A percentile compares a stretch with the other conserved stretches of the same genome.
Evolutionary conservation across 768 basidiomycete genomes (phyloP).

Genomic region (Naganishia vaughanmartiniae): DNA sequence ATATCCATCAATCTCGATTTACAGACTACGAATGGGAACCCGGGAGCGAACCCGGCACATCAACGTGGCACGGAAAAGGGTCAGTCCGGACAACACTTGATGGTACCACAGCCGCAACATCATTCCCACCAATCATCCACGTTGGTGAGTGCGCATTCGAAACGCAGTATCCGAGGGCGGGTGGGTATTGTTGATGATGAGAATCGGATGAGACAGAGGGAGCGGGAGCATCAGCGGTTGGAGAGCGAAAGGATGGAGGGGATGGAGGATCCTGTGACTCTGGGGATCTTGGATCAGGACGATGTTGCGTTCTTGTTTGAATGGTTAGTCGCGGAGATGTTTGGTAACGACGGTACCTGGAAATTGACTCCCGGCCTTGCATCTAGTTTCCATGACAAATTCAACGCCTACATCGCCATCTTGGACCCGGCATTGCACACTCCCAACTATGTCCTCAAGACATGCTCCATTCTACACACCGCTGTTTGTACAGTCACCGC

Average conservation of each 20-base stretch:
- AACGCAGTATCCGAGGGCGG: conserved; percentile 1
- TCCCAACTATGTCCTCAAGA: conserved; percentile 24
- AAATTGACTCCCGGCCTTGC: background rate
- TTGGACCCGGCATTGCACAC: conserved; percentile 37
- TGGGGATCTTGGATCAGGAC: conserved; percentile 30
- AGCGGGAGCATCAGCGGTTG: conserved; percentile 10
- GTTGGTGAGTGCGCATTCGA: background rate
- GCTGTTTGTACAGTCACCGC: conserved; percentile 33
- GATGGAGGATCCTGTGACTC: conserved; percentile 35
- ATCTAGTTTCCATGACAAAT: conserved; percentile 31
- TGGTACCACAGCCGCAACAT: conserved; percentile 10
- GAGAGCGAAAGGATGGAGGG: conserved; percentile 18
- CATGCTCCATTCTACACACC: conserved; percentile 34
- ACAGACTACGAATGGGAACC: background rate
- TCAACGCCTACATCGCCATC: conserved; percentile 36
- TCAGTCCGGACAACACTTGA: background rate
- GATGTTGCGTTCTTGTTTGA: conserved; percentile 33
- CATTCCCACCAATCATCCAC: background rate
- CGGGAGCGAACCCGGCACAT: background rate
- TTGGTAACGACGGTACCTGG: background rate
- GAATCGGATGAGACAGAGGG: conserved; percentile 12
- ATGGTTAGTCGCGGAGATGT: background rate
- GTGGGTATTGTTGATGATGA: conserved; percentile 21
- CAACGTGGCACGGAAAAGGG: background rate
- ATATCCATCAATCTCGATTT: background rate